Evolutionary conservation across 495 filamentous ascomycete genomes (phyloP), one percentile per base, ranked within the genome.

Genomic region (Xylaria cubensis): DNA sequence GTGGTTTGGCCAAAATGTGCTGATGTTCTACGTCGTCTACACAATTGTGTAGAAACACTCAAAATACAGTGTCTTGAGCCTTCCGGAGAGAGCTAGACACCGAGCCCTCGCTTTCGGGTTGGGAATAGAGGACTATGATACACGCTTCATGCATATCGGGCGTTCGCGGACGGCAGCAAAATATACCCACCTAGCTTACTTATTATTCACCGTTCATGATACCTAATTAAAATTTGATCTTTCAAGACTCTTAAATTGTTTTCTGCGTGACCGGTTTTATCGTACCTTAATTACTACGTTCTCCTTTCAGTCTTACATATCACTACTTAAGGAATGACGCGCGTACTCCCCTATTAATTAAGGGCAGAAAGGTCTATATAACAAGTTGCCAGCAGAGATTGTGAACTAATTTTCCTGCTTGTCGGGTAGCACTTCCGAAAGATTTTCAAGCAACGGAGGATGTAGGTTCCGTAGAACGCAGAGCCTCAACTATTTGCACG

Each of bases 381-480:
- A 15, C 9, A 55, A 55, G 5, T 10, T 29, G 21, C 26, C 26
- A 48, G 62, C 32, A 26, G 61, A 9, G 36, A 44, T 48, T 24
- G 61, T 48, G 3, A 17, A 32, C 58, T 15, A 3, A 29, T 41
- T 8, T 1, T 26, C 10, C 17, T 1, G 39, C 36, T 26, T 42
- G 62, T 64, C 62, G 62, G 62, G 42, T 48, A 26, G 24, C 6
- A 3, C 13, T 48, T 48, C 62, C 41, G 62, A 24, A 50, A 50
- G 46, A 7, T 24, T 53, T 51, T 15, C 48, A 46, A 5, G 7
- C 15, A 36, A 39, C 64, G 64, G 64, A 67, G 64, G 64, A 24
- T 66, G 63, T 26, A 67, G 42, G 48, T 56, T 67, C 65, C 65
- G 65, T 67, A n/a, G 44, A 46, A 69, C 21, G 51, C 66, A 58